A percentile compares a stretch with the other conserved stretches of the same genome.
These are phyloP conservation scores for Collariella sp. DNA, from an alignment of 495 filamentous ascomycete genomes.

Conservation along the genomic window DNA sequence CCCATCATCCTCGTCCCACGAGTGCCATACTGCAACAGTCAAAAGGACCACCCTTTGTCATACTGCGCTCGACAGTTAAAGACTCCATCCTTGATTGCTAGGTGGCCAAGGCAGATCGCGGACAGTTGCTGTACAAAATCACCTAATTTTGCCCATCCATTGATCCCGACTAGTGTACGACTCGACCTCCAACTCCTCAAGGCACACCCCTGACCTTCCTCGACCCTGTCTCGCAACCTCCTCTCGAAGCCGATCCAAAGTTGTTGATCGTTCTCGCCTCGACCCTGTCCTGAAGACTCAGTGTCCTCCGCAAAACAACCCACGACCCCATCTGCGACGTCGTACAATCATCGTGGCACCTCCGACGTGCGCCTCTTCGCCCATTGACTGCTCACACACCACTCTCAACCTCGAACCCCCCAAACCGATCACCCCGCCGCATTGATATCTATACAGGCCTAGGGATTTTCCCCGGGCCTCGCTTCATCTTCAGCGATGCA, in stretches of 20 bases:
- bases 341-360: too few species aligned
- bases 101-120: background rate
- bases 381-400: background rate
- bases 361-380: too few species aligned
- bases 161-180: constrained; percentile 13
- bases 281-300: too few species aligned
- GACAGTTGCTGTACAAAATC: background rate
- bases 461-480: constrained; percentile 4
- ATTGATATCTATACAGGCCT: constrained; percentile 4
- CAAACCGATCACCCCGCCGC: background rate
- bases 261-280: too few species aligned
- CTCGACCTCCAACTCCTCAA: background rate
- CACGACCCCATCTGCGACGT: too few species aligned
- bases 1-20: too few species aligned
- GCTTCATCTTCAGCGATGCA: constrained; percentile 55
- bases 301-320: too few species aligned
- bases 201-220: constrained; percentile 1
- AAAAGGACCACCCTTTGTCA: too few species aligned
- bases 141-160: constrained; percentile 14
- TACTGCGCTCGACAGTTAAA: too few species aligned
- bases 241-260: background rate
- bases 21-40: too few species aligned
- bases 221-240: background rate
- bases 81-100: too few species aligned
- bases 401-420: background rate